Percentiles rank a stretch among this genome's conserved stretches.
Evolutionary conservation across 176 grass and related monocot species (phyloP).

Genomic region (Rhynchospora pubera): DNA sequence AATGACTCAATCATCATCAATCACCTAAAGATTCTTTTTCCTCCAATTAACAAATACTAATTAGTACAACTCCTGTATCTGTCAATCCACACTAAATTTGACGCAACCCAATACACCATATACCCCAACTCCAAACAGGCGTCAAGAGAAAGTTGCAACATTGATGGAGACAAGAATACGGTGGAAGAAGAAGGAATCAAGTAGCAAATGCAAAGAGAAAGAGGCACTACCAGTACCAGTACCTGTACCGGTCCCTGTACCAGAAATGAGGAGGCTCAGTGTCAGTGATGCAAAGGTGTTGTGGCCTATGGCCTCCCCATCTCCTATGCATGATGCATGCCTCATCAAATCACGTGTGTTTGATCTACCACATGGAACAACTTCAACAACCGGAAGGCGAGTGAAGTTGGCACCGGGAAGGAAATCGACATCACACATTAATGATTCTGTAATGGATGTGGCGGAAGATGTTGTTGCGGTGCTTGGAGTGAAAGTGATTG

Average conservation of each 20-base stretch:
- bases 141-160: neutral
- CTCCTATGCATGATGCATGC: constrained; percentile 24
- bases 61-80: constrained; percentile 9
- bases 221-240: neutral
- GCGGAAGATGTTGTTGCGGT: constrained; percentile 35
- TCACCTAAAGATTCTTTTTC: constrained; percentile 23
- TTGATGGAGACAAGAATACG: neutral
- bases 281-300: neutral
- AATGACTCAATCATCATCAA: constrained; percentile 20
- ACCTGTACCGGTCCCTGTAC: neutral
- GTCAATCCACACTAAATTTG: constrained; percentile 16
- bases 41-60: constrained; percentile 11
- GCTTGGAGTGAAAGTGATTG: constrained; percentile 58
- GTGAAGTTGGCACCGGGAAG: constrained; percentile 32
- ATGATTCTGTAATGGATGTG: constrained; percentile 36
- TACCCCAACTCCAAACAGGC: neutral
- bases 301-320: neutral
- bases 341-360: constrained; percentile 35
- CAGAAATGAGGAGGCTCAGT: constrained; percentile 19
- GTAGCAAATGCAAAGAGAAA: constrained; percentile 10
- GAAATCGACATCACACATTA: constrained; percentile 62
- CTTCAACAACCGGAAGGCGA: constrained; percentile 5
- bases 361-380: constrained; percentile 11
- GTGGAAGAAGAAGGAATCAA: constrained; percentile 5
- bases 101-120: neutral